Conservation (phyloP, 495 filamentous ascomycete species). For the Aspergillus saccharolyticus region DNA sequence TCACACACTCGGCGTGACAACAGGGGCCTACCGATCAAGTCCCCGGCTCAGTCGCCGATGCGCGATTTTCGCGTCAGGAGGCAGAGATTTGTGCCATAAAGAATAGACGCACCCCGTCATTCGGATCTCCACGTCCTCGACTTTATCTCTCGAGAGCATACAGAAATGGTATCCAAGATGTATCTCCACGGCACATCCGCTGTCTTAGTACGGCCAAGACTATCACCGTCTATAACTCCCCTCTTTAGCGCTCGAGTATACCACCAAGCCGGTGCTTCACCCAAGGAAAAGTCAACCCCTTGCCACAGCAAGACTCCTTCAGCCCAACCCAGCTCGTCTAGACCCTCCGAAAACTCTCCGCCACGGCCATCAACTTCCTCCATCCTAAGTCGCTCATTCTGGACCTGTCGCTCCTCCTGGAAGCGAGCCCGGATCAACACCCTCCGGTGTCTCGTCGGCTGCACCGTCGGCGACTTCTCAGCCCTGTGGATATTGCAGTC, state of each 20-base stretch:
- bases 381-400: slow-evolving; percentile 18
- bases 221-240: not conserved
- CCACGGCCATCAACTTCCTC: not conserved
- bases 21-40: not conserved
- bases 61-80: slow-evolving; percentile 12
- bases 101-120: not conserved
- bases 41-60: slow-evolving; percentile 10
- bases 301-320: not conserved
- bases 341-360: not conserved
- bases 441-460: slow-evolving; percentile 39
- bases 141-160: not conserved
- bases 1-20: not conserved
- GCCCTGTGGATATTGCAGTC: slow-evolving; percentile 35
- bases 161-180: not conserved
- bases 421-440: slow-evolving; percentile 40
- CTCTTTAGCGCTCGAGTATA: not conserved
- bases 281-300: not conserved
- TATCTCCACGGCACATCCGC: not conserved
- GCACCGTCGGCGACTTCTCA: slow-evolving; percentile 42
- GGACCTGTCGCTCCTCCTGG: slow-evolving; percentile 33
- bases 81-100: not conserved
- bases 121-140: not conserved
- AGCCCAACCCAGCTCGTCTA: not conserved
- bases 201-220: not conserved
- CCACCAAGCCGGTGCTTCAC: not conserved